These are phyloP conservation scores for Rugosomyces carneus DNA, from an alignment of 1,284 basidiomycete species.

Conservation along the genomic window DNA sequence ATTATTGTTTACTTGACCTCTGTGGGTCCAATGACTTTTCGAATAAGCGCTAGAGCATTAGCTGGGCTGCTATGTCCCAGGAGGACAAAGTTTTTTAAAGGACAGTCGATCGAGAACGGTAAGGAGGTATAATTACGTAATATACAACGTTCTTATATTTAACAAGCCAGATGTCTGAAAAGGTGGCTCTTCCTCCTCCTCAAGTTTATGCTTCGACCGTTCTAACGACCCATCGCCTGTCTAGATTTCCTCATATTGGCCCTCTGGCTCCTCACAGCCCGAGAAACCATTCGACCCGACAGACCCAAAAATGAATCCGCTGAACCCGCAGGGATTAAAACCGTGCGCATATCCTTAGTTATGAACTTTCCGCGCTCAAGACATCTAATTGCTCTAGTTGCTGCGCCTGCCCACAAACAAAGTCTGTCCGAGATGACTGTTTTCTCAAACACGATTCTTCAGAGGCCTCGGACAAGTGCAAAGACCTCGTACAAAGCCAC, in stretches of 20 bases:
- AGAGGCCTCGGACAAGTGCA: conserved; percentile 74
- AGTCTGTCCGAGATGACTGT: conserved; percentile 87
- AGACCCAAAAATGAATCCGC: conserved; percentile 68
- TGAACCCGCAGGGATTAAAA: conserved; percentile 88
- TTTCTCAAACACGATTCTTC: conserved; percentile 74
- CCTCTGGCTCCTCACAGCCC: conserved; percentile 21
- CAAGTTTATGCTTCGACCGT: background rate
- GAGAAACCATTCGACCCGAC: conserved; percentile 54
- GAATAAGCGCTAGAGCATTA: background rate
- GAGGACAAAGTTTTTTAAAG: too few relatives aligned
- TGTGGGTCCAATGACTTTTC: background rate
- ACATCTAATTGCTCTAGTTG: conserved; percentile 45
- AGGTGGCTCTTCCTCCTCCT: conserved; percentile 17
- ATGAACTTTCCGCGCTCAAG: background rate
- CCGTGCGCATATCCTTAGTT: conserved; percentile 56
- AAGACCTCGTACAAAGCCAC: conserved; percentile 74
- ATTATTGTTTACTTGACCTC: conserved; percentile 1
- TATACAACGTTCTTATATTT: background rate
- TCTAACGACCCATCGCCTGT: background rate
- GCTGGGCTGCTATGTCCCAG: too few relatives aligned
- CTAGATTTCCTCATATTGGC: conserved; percentile 39
- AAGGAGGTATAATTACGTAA: too few relatives aligned
- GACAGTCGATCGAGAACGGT: too few relatives aligned
- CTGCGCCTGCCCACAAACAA: conserved; percentile 94
- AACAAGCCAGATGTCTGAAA: conserved; percentile 24